phyloP scores from a whole-genome alignment of 139 green algal species.

The Mychonastes homosphaera region DNA sequence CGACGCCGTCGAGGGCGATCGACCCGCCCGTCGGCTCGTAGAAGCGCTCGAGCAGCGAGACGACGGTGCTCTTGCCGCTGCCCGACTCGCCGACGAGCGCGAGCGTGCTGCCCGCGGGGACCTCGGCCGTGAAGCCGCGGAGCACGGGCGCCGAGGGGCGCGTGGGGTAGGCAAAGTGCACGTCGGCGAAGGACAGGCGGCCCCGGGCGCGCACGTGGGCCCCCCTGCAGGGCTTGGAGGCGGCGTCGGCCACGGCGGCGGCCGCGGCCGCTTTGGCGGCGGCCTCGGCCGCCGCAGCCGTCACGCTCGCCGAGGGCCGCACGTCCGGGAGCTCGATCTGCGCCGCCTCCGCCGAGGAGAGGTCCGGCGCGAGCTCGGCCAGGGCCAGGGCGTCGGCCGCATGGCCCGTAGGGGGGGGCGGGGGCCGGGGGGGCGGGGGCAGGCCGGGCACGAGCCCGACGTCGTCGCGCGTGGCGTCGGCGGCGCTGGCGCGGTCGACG shows the following conservation, averaged over 20 bases:
- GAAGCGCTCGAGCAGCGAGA: constrained; percentile 79
- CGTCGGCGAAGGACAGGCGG: constrained; percentile 22
- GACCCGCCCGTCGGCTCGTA: constrained; percentile 52
- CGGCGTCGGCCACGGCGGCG: too few species aligned
- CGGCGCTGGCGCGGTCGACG: constrained; percentile 60
- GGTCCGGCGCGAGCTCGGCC: too few species aligned
- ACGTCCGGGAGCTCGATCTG: too few species aligned
- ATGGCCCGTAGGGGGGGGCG: too few species aligned
- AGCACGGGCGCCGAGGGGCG: constrained; percentile 49
- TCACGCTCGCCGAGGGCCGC: too few species aligned
- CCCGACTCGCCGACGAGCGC: constrained; percentile 88
- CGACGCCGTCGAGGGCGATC: constrained; percentile 72
- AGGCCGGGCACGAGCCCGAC: too few species aligned
- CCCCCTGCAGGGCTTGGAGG: too few species aligned
- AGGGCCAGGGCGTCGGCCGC: too few species aligned
- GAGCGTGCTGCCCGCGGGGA: constrained; percentile 46
- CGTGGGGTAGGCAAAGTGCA: constrained; percentile 68
- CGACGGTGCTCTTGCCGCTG: constrained; percentile 85
- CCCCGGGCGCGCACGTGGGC: not conserved
- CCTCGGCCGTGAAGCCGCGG: constrained; percentile 44
- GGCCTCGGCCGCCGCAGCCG: too few species aligned
- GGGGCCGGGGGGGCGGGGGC: too few species aligned
- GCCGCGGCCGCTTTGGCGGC: too few species aligned
- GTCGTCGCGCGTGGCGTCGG: constrained; percentile 44
- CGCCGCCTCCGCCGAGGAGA: too few species aligned